Evolutionary conservation across 2,329 filamentous ascomycete genomes (phyloP).

Genomic region (Phialophora macrospora): DNA sequence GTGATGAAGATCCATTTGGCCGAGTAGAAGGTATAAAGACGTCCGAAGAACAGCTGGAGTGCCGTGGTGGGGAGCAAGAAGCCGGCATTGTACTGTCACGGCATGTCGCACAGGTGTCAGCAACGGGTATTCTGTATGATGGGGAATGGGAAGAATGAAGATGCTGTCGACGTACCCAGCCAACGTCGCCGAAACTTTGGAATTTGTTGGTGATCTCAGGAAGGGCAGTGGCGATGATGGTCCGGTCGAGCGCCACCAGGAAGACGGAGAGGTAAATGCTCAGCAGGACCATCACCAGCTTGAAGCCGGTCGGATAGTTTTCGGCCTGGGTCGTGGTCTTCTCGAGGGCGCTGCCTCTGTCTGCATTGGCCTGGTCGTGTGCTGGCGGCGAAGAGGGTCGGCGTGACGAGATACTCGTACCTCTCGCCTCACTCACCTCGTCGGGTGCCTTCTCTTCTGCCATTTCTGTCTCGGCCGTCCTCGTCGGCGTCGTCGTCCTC

Average conservation of each 20-base stretch:
- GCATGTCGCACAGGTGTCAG: background rate
- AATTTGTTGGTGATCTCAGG: conserved; percentile 56
- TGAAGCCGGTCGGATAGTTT: conserved; percentile 15
- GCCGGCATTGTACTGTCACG: conserved; percentile 15
- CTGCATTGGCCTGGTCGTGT: background rate
- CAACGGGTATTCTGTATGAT: background rate
- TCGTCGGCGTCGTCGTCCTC: background rate
- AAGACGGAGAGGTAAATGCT: conserved; percentile 18
- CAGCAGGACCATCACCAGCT: conserved; percentile 8
- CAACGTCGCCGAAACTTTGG: conserved; percentile 53
- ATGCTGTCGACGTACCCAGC: conserved; percentile 55
- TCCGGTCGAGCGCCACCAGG: conserved; percentile 31
- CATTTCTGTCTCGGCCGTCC: background rate
- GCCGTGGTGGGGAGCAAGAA: conserved; percentile 28
- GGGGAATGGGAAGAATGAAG: conserved; percentile 47
- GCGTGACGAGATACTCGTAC: background rate
- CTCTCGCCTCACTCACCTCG: background rate
- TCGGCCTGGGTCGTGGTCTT: conserved; percentile 19
- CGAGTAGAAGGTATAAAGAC: conserved; percentile 51
- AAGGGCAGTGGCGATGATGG: conserved; percentile 53
- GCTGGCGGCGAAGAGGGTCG: background rate
- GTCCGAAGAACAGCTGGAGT: conserved; percentile 52
- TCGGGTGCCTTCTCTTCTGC: background rate
- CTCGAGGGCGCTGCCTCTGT: conserved; percentile 5
- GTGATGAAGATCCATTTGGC: conserved; percentile 52